Evolutionary conservation across 179 eudicot species (phyloP), one percentile per base, ranked within the genome.

Genomic region (Heliamphora pulchella): DNA sequence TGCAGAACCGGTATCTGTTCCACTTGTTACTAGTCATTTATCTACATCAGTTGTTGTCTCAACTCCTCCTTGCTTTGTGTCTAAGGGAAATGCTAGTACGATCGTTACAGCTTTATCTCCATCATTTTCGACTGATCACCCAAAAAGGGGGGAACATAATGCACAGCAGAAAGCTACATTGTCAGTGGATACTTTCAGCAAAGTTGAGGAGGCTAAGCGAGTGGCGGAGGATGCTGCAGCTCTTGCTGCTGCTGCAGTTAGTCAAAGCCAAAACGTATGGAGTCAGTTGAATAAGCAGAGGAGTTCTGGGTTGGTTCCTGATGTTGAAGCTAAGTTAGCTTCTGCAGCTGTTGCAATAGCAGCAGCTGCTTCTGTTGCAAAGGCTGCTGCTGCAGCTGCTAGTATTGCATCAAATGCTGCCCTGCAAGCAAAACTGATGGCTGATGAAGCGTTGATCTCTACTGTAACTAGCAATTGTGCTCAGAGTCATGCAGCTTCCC

Each of bases 331-430:
- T 51, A 91, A 94, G 86, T 81, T 96, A 78, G 85, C 91, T 81
- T 90, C 98, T 80, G 91, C 99, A 9, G 97, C 98, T 65, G 94
- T 81, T 81, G 94, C 97, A 72, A 80, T 91, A 69, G 91, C 95
- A 46, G 98, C 98, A 47, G 97, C 99, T 80, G 93, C 97, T 75
- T 89, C 93, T 76, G 97, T 96, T 82, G 97, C 98, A 11, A 94
- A 89, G 85, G 98, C 92, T 3, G 99, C 99, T 3, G 94, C 99
- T 69, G 99, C 99, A 14, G 97, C 97, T 81, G 98, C 99, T 22
- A 87, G 86, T 85, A 80, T 96, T 84, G 99, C 98, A 57, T 92
- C 89, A 66, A 87, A 82, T 81, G 97, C 90, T 79, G 97, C 97
- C 9, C 71, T 89, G 76, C 97, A 92, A 85, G 97, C 97, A 77